A percentile compares a stretch with the other conserved stretches of the same genome.
phyloP scores from a whole-genome alignment of 352 stramenopile species.

The Phytophthora tentaculata region DNA sequence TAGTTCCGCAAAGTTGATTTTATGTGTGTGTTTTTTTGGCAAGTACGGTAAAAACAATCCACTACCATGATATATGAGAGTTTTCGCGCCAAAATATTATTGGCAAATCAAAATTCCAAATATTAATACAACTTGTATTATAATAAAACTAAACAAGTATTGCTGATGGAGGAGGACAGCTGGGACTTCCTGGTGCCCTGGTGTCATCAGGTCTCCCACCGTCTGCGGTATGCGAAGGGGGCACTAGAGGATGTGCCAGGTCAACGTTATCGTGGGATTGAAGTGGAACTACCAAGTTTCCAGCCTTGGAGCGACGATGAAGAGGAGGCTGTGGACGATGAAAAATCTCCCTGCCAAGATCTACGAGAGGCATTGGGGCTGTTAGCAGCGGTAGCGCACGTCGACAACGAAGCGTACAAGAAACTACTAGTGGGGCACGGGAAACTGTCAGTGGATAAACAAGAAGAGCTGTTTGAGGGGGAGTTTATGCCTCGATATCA shows the following conservation, averaged over 20 bases:
- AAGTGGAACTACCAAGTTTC: conserved; percentile 24
- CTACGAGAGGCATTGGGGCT: conserved; percentile 25
- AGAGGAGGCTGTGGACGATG: neutral
- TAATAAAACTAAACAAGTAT: too few species aligned
- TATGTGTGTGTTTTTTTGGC: too few species aligned
- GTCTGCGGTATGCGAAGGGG: conserved; percentile 23
- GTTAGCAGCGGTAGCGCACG: conserved; percentile 31
- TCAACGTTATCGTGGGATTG: conserved; percentile 24
- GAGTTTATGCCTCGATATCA: conserved; percentile 28
- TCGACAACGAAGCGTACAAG: conserved; percentile 33
- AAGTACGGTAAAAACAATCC: neutral
- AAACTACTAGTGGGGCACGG: conserved; percentile 24
- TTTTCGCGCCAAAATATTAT: too few species aligned
- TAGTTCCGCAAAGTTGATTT: too few species aligned
- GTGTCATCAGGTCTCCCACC: conserved; percentile 14
- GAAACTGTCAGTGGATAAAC: conserved; percentile 8
- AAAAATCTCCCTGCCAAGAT: conserved; percentile 3
- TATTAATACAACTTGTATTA: too few species aligned
- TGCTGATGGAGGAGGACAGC: conserved; percentile 11
- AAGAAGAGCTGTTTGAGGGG: conserved; percentile 28
- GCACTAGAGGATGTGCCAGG: conserved; percentile 10
- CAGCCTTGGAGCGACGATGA: conserved; percentile 8
- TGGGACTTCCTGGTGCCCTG: conserved; percentile 36
- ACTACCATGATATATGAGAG: too few species aligned
- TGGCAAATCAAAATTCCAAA: neutral